Conservation (phyloP, 805 yeast genomes). For the Millerozyma acaciae region DNA sequence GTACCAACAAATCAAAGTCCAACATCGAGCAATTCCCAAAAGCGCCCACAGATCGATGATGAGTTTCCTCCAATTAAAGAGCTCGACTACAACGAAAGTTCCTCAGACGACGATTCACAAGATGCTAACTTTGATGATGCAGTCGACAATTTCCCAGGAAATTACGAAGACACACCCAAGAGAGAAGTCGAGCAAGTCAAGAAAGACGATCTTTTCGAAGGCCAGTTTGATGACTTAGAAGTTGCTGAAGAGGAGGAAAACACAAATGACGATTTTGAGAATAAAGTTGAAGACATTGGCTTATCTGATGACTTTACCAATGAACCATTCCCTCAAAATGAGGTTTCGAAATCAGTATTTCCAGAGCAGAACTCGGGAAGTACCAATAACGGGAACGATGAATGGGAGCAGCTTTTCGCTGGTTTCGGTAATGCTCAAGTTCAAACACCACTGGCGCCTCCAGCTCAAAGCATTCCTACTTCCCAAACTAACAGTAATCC, state of each 20-base stretch:
- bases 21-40: not conserved
- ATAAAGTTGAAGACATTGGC: slow-evolving; percentile 18
- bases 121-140: slow-evolving; percentile 38
- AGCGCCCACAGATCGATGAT: slow-evolving; percentile 19
- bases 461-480: slow-evolving; percentile 1
- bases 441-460: slow-evolving; percentile 5
- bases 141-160: slow-evolving; percentile 22
- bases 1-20: slow-evolving; percentile 2
- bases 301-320: slow-evolving; percentile 30
- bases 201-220: slow-evolving; percentile 28
- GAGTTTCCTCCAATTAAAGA: slow-evolving; percentile 66
- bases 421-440: slow-evolving; percentile 63
- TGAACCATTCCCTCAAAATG: slow-evolving; percentile 10
- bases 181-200: slow-evolving; percentile 10
- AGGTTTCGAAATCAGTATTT: not conserved
- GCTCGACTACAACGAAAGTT: slow-evolving; percentile 50
- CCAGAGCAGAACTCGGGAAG: not conserved
- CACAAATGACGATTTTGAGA: slow-evolving; percentile 24
- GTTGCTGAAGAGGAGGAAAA: slow-evolving; percentile 29
- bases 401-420: slow-evolving; percentile 92
- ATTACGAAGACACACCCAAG: slow-evolving; percentile 10
- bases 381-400: slow-evolving; percentile 41
- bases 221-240: slow-evolving; percentile 37
- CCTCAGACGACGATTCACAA: slow-evolving; percentile 34
- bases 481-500: slow-evolving; percentile 37